Evolutionary conservation across 2,329 filamentous ascomycete species (phyloP).

Genomic region (Thelonectria olida): DNA sequence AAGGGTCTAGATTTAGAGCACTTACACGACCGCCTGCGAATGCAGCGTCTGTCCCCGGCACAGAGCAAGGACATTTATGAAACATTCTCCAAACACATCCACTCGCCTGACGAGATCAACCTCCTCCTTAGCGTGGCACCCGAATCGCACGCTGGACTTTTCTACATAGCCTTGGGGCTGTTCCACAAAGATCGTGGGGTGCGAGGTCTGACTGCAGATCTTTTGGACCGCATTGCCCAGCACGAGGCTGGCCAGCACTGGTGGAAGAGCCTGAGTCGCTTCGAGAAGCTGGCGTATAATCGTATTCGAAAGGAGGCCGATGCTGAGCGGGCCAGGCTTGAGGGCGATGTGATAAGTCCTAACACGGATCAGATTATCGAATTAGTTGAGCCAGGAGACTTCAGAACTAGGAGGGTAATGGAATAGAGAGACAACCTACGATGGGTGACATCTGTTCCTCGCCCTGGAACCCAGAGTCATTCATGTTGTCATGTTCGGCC

Average conservation of each 20-base stretch:
- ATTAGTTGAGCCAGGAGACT: constrained; percentile 52
- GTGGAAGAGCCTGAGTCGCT: constrained; percentile 86
- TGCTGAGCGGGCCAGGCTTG: constrained; percentile 57
- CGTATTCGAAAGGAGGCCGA: constrained; percentile 76
- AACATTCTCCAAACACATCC: constrained; percentile 77
- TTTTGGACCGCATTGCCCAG: constrained; percentile 82
- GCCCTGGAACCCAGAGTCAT: no score
- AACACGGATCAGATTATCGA: constrained; percentile 49
- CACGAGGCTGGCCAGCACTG: constrained; percentile 95
- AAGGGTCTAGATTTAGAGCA: constrained; percentile 89
- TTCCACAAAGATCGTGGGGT: constrained; percentile 91
- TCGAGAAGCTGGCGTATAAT: constrained; percentile 86
- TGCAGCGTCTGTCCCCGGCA: constrained; percentile 78
- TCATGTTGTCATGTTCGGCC: no score
- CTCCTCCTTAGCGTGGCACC: constrained; percentile 84
- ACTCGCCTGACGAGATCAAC: constrained; percentile 85
- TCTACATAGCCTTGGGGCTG: constrained; percentile 88
- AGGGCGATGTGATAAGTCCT: constrained; percentile 53
- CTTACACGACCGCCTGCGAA: constrained; percentile 89
- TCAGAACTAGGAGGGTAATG: constrained; percentile 3
- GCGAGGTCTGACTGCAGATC: constrained; percentile 76
- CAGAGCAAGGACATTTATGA: constrained; percentile 88
- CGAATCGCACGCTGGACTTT: constrained; percentile 86
- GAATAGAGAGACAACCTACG: no score
- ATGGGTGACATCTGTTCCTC: no score